Conservation (phyloP, 2,329 filamentous ascomycete genomes). For the Colletotrichum horii region DNA sequence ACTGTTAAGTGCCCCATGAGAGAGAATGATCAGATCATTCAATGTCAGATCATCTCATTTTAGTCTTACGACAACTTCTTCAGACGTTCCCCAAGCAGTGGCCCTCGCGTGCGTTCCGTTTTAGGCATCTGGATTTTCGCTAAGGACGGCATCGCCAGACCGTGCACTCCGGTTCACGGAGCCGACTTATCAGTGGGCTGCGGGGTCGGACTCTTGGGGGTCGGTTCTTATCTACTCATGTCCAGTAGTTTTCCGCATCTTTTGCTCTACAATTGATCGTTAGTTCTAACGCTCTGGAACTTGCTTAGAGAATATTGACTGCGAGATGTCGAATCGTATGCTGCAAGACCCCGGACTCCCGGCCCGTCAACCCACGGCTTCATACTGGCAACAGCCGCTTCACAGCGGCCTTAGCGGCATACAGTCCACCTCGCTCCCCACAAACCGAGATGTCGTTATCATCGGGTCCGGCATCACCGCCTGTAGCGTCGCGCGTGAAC, state of each 20-base stretch:
- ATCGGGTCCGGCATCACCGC: constrained; percentile 62
- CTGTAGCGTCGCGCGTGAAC: constrained; percentile 39
- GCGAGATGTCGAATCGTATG: neutral
- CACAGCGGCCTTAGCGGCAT: constrained; percentile 36
- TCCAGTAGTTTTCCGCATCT: neutral
- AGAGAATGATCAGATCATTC: neutral
- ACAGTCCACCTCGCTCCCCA: constrained; percentile 31
- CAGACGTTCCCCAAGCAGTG: neutral
- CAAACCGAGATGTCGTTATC: constrained; percentile 51
- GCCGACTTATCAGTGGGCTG: neutral
- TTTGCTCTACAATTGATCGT: neutral
- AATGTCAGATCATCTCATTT: neutral
- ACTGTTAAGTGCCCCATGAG: neutral
- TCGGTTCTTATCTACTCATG: neutral
- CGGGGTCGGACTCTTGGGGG: neutral
- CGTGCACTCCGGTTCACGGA: neutral
- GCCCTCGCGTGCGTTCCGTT: neutral
- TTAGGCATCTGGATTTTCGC: neutral
- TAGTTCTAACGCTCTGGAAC: neutral
- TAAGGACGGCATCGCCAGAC: neutral
- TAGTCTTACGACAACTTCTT: neutral
- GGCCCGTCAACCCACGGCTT: neutral
- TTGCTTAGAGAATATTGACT: neutral
- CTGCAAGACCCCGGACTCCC: neutral
- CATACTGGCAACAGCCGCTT: constrained; percentile 35